Conservation (phyloP, 176 grass and related monocot genomes). For the Ensete glaucum region DNA sequence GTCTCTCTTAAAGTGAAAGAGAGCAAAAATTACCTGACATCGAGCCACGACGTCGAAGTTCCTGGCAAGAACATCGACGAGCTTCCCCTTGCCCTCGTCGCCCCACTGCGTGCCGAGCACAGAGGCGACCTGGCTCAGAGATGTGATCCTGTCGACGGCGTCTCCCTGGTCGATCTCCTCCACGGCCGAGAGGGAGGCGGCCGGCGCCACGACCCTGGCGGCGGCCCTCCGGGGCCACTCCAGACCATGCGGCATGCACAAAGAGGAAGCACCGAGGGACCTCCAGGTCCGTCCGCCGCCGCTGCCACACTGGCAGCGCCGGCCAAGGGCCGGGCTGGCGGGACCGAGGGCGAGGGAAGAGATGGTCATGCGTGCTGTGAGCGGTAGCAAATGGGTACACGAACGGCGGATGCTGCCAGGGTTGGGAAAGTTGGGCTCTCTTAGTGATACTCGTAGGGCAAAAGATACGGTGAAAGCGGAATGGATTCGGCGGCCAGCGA, state of each 20-base stretch:
- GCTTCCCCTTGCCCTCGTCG: conserved; percentile 90
- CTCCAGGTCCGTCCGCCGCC: background rate
- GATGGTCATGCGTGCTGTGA: background rate
- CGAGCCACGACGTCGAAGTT: conserved; percentile 83
- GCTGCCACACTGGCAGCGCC: background rate
- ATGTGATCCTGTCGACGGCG: conserved; percentile 42
- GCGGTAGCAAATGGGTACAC: background rate
- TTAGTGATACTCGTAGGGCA: background rate
- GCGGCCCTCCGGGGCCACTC: background rate
- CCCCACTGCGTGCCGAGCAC: conserved; percentile 93
- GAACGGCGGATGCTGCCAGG: background rate
- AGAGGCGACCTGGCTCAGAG: conserved; percentile 78
- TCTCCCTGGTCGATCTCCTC: conserved; percentile 17
- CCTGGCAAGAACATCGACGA: conserved; percentile 70
- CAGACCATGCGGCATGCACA: background rate
- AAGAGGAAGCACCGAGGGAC: conserved; percentile 5
- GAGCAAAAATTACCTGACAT: conserved; percentile 52
- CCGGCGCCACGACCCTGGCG: background rate
- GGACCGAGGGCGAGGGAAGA: background rate
- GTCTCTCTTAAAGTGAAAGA: background rate
- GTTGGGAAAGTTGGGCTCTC: background rate
- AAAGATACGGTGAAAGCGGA: background rate
- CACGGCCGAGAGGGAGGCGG: conserved; percentile 32
- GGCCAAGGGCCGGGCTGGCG: background rate
- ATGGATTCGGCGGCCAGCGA: too few relatives aligned